Conservation (phyloP, 768 basidiomycete genomes). For the Boletus barrowsii region DNA sequence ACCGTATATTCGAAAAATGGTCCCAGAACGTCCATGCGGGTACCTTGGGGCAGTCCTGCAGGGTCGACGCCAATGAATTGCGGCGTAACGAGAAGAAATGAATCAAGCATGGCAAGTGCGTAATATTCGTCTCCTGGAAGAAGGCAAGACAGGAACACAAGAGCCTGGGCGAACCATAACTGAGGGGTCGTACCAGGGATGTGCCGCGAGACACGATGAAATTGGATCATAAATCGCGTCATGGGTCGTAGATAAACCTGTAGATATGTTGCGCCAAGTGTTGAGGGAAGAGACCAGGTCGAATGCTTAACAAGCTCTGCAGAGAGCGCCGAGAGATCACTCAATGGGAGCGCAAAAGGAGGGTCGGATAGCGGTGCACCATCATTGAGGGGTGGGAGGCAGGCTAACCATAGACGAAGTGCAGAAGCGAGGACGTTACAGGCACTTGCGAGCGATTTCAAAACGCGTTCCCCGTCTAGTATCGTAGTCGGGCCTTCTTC, state of each 20-base stretch:
- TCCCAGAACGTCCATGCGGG: slow-evolving; percentile 30
- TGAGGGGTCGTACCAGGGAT: slow-evolving; percentile 54
- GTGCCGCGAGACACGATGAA: slow-evolving; percentile 56
- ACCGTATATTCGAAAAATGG: slow-evolving; percentile 60
- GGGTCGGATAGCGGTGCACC: slow-evolving; percentile 42
- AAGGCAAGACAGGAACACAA: slow-evolving; percentile 51
- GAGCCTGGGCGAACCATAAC: slow-evolving; percentile 66
- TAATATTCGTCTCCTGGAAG: slow-evolving; percentile 75
- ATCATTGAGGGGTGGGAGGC: slow-evolving; percentile 43
- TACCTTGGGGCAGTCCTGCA: slow-evolving; percentile 19
- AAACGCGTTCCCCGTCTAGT: slow-evolving; percentile 6
- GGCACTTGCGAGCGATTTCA: slow-evolving; percentile 33
- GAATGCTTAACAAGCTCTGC: slow-evolving; percentile 49
- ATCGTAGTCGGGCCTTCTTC: background rate
- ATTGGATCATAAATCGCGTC: slow-evolving; percentile 49
- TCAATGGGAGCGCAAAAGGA: slow-evolving; percentile 62
- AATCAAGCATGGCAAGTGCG: slow-evolving; percentile 40
- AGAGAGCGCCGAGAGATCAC: slow-evolving; percentile 50
- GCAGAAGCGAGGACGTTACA: slow-evolving; percentile 42
- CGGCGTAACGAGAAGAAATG: slow-evolving; percentile 16
- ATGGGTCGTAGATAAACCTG: slow-evolving; percentile 42
- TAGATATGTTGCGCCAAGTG: slow-evolving; percentile 1
- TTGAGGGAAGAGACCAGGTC: slow-evolving; percentile 42
- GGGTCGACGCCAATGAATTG: slow-evolving; percentile 16
- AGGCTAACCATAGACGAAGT: slow-evolving; percentile 65